Conservation (phyloP, 768 basidiomycete species). For the Boletus sp. region DNA sequence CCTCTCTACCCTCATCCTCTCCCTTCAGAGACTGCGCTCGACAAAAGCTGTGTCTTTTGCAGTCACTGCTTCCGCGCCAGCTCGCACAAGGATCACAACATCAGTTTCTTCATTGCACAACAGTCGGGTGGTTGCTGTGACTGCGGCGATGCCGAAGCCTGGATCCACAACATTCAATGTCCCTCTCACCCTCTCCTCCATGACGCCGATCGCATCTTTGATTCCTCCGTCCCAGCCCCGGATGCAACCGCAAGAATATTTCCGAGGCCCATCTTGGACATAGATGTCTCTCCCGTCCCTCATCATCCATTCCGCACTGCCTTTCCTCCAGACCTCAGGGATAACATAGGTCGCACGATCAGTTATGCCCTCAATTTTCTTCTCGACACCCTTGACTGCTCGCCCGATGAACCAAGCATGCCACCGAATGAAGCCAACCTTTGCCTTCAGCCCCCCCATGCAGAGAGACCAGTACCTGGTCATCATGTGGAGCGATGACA, state of each 20-base stretch:
- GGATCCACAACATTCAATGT: conserved; percentile 67
- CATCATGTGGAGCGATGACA: conserved; percentile 95
- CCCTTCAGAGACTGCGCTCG: conserved; percentile 78
- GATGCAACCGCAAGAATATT: conserved; percentile 43
- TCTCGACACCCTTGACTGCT: conserved; percentile 80
- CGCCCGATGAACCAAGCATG: conserved; percentile 71
- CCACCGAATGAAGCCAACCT: conserved; percentile 68
- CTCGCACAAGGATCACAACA: conserved; percentile 84
- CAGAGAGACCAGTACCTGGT: conserved; percentile 78
- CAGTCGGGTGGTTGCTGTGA: conserved; percentile 94
- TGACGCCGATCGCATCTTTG: conserved; percentile 9
- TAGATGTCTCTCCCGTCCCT: conserved; percentile 57
- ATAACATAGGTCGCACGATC: conserved; percentile 72
- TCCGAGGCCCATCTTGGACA: conserved; percentile 40
- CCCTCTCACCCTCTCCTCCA: conserved; percentile 66
- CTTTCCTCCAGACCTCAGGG: conserved; percentile 64
- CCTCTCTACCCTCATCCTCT: not conserved
- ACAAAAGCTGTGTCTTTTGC: conserved; percentile 90
- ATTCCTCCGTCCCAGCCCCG: conserved; percentile 13
- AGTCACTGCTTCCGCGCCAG: conserved; percentile 86
- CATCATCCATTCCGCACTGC: conserved; percentile 56
- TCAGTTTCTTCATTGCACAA: conserved; percentile 90
- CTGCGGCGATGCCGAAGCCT: conserved; percentile 90
- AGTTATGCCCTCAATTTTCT: conserved; percentile 80
- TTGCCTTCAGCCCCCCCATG: conserved; percentile 69